Evolutionary conservation across 192 early-diverging fungal genomes (phyloP), one percentile per base, ranked within the genome.

Genomic region (Powellomyces hirtus): DNA sequence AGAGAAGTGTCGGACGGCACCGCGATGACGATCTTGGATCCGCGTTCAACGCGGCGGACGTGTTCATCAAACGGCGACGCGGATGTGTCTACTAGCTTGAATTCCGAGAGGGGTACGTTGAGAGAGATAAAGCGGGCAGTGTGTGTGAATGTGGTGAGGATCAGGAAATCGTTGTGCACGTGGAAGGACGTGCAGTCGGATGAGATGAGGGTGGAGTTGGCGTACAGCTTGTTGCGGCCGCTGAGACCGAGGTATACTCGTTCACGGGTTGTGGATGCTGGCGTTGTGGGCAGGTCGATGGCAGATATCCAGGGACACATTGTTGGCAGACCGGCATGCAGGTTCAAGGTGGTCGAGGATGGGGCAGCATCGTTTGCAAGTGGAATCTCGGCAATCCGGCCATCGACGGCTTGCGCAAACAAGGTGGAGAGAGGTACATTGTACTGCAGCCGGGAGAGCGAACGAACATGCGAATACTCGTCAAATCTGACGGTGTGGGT

Each of bases 111-210:
- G 16, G 49, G 60, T 40, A 22, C 20, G 51, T 51, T 20, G 20
- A 66, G 31, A 33, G 20, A 45, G 37, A 72, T 58, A 64, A 96
- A 94, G 24, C 91, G 84, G 16, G 86, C 82, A 35, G 81, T 77
- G 61, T 98, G 94, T 8, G 83, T 88, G 3, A 91, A 84, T 0
- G 94, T 98, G 10, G 94, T 92, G 55, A 88, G 89, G 16, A 97
- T 80, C 45, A 98, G 72, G 71, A 90, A 92, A 58, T 91, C 84
- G 59, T 82, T 80, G 59, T 92, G 92, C 31, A 96, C 55, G 49
- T 85, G 90, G 65, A 93, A 97, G 14, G 94, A 97, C 16, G 92
- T 94, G 58, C 89, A 91, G 7, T 90, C 91, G 0, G 86, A 70
- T 27, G 90, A 84, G 11, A 98, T 64, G 27, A 92, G 63, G 4